Conservation (phyloP, 495 filamentous ascomycete genomes). For the Clohesyomyces aquaticus region DNA sequence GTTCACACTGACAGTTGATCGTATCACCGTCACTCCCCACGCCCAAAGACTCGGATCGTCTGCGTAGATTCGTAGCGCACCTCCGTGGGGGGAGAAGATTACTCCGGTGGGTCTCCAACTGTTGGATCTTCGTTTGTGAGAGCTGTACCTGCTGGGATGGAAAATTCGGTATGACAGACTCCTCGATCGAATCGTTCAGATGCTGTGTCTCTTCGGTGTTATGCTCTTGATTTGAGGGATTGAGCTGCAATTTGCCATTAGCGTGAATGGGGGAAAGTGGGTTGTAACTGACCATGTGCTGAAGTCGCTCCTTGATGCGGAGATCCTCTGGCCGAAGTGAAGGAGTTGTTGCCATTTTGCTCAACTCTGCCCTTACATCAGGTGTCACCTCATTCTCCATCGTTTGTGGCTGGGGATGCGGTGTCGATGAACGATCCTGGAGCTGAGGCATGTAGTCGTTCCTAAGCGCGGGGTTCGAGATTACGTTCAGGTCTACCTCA, state of each 20-base stretch:
- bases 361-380: too few relatives aligned
- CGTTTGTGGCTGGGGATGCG: too few relatives aligned
- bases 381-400: not conserved
- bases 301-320: conserved; percentile 22
- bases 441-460: too few relatives aligned
- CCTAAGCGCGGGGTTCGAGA: not conserved
- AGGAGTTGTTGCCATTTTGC: not conserved
- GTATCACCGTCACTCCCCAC: not conserved
- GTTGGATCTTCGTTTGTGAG: conserved; percentile 26
- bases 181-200: not conserved
- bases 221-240: not conserved
- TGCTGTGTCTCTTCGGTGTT: conserved; percentile 16
- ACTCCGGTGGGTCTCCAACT: conserved; percentile 36
- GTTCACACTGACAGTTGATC: conserved; percentile 52
- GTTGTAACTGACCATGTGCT: conserved; percentile 27
- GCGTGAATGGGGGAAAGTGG: too few relatives aligned
- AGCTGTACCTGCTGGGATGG: conserved; percentile 1
- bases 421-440: too few relatives aligned
- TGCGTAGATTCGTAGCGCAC: not conserved
- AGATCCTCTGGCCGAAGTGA: conserved; percentile 8
- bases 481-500: not conserved
- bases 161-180: not conserved
- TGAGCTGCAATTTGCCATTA: not conserved
- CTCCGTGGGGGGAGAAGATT: conserved; percentile 8
- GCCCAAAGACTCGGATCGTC: conserved; percentile 13